These are phyloP conservation scores for Cyclospora cayetanensis DNA, from an alignment of 169 alveolate genomes.

Conservation along the genomic window DNA sequence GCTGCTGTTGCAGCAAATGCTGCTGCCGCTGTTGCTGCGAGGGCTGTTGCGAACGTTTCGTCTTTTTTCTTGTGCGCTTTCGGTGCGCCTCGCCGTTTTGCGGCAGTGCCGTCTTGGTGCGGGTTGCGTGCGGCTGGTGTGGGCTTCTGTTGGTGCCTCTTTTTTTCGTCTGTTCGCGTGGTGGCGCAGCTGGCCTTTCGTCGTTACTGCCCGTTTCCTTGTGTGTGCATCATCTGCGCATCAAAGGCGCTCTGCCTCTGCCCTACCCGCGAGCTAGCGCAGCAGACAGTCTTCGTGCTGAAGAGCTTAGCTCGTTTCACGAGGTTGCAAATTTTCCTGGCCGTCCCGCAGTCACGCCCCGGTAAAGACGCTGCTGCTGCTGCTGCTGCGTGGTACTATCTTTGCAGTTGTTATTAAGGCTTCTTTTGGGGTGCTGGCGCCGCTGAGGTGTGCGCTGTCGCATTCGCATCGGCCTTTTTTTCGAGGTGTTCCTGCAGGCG, in stretches of 20 bases:
- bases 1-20: not conserved
- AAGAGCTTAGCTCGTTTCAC: constrained; percentile 91
- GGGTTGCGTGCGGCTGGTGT: too few species aligned
- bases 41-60: not conserved
- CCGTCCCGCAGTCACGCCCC: constrained; percentile 83
- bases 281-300: constrained; percentile 92
- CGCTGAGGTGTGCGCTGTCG: not conserved
- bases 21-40: not conserved
- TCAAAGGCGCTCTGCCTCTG: constrained; percentile 91
- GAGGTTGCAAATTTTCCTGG: constrained; percentile 86
- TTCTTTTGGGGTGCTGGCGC: not conserved
- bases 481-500: too few species aligned
- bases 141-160: not conserved
- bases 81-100: not conserved
- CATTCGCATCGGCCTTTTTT: not conserved
- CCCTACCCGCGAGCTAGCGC: constrained; percentile 98
- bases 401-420: not conserved
- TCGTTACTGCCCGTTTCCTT: not conserved
- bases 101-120: not conserved
- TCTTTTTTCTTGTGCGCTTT: not conserved
- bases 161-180: not conserved
- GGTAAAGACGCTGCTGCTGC: not conserved
- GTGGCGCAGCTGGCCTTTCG: not conserved
- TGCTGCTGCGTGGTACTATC: not conserved
- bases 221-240: not conserved